Evolutionary conservation across 805 yeast species (phyloP).

Genomic region (Ogataea methanolica): DNA sequence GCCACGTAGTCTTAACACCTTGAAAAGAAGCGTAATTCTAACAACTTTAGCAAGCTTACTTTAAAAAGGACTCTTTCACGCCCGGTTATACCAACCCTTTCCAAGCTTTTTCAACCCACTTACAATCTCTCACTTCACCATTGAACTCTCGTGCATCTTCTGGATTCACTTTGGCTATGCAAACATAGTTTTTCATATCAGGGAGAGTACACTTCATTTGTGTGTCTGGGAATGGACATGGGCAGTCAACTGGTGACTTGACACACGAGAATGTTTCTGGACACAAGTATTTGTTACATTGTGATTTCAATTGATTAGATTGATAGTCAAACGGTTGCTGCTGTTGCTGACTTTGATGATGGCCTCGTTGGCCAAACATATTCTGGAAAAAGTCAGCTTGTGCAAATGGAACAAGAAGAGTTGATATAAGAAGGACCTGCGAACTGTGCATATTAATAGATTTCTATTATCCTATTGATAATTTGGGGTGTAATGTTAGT

Average conservation of each 20-base stretch:
- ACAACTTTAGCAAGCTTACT: not conserved
- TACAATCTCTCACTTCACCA: conserved; percentile 69
- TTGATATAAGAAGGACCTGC: not conserved
- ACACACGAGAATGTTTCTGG: conserved; percentile 84
- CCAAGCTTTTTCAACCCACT: conserved; percentile 75
- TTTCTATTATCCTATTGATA: no score
- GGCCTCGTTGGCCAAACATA: conserved; percentile 23
- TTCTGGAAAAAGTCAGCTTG: conserved; percentile 21
- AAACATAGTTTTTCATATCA: conserved; percentile 56
- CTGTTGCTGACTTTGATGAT: conserved; percentile 22
- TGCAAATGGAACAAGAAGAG: not conserved
- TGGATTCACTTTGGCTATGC: conserved; percentile 73
- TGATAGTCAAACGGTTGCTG: conserved; percentile 36
- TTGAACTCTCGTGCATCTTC: conserved; percentile 26
- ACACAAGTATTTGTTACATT: conserved; percentile 70
- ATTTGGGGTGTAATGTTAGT: no score
- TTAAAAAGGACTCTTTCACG: not conserved
- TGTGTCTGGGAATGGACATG: conserved; percentile 85
- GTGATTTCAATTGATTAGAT: conserved; percentile 32
- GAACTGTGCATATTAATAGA: no score
- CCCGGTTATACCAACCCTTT: conserved; percentile 43
- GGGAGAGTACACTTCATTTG: conserved; percentile 81
- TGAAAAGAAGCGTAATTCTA: not conserved
- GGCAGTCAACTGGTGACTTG: conserved; percentile 62
- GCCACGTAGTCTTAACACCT: no score